Evolutionary conservation across 2,329 filamentous ascomycete genomes (phyloP).

Genomic region (Gaeumannomyces sp.): DNA sequence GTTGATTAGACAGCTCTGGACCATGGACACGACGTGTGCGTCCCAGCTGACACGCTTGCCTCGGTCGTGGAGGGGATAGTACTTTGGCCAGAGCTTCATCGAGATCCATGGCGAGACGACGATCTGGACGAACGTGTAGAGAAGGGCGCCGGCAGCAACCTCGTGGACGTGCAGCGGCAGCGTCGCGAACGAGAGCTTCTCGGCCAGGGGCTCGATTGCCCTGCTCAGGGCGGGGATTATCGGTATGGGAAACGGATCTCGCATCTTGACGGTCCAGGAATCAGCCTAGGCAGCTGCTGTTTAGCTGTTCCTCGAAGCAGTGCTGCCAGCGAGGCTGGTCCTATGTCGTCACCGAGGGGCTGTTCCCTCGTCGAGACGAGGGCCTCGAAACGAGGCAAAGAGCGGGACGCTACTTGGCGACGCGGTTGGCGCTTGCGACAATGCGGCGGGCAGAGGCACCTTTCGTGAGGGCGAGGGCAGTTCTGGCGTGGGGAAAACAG

Average conservation of each 20-base stretch:
- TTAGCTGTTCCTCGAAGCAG: neutral
- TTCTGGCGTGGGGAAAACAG: too few relatives aligned
- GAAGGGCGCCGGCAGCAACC: constrained; percentile 55
- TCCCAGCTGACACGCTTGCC: constrained; percentile 75
- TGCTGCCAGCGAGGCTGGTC: neutral
- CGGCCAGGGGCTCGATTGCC: constrained; percentile 58
- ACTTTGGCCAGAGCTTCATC: constrained; percentile 50
- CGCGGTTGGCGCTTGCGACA: neutral
- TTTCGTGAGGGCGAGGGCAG: too few relatives aligned
- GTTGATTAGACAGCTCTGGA: constrained; percentile 70
- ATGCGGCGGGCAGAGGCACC: neutral
- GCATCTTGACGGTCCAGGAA: constrained; percentile 42
- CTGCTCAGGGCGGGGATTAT: constrained; percentile 51
- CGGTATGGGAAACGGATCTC: constrained; percentile 64
- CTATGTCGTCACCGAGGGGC: too few relatives aligned
- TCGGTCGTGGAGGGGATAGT: constrained; percentile 56
- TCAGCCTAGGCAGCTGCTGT: neutral
- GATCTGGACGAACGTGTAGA: constrained; percentile 64
- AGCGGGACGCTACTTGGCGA: neutral
- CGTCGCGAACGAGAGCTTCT: constrained; percentile 54
- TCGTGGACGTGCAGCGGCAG: constrained; percentile 76
- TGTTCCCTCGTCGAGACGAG: too few relatives aligned
- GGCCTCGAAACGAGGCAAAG: constrained; percentile 3
- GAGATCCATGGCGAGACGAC: constrained; percentile 64
- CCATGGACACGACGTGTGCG: constrained; percentile 76